A percentile compares a stretch with the other conserved stretches of the same genome.
phyloP scores from a whole-genome alignment of 2,329 filamentous ascomycete species.

The Lanzia echinophila region DNA sequence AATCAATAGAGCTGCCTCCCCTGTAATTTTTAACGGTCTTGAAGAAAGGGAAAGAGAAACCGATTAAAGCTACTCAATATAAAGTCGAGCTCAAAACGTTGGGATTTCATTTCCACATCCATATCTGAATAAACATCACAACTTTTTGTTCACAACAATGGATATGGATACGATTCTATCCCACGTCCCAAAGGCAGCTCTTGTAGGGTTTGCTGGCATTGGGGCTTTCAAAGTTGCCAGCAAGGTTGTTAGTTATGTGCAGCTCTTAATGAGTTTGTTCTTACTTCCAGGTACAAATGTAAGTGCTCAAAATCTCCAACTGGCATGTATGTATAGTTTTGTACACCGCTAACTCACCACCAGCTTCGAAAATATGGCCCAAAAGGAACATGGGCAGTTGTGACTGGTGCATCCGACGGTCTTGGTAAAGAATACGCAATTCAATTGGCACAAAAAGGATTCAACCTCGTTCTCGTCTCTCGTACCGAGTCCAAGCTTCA shows the following conservation, averaged over 20 bases:
- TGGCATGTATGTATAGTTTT: neutral
- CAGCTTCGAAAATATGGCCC: slow-evolving; percentile 86
- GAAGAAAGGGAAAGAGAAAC: too few relatives aligned
- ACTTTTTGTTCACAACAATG: slow-evolving; percentile 13
- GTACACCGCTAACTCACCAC: neutral
- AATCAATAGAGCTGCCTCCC: neutral
- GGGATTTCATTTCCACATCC: neutral
- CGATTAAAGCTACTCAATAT: too few relatives aligned
- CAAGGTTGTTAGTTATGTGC: slow-evolving; percentile 51
- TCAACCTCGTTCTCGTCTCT: slow-evolving; percentile 91
- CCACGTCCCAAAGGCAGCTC: slow-evolving; percentile 16
- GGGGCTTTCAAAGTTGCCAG: slow-evolving; percentile 53
- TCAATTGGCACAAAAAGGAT: slow-evolving; percentile 84
- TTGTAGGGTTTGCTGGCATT: slow-evolving; percentile 36
- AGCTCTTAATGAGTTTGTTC: slow-evolving; percentile 61
- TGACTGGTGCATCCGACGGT: slow-evolving; percentile 93
- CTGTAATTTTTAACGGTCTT: neutral
- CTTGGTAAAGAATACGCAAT: slow-evolving; percentile 93
- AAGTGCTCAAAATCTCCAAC: slow-evolving; percentile 13
- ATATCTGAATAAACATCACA: neutral
- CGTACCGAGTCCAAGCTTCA: slow-evolving; percentile 91
- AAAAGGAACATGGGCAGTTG: slow-evolving; percentile 86
- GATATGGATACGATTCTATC: slow-evolving; percentile 16
- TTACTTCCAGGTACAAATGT: slow-evolving; percentile 58
- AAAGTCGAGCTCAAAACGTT: too few relatives aligned